Evolutionary conservation across 768 basidiomycete genomes (phyloP).

Genomic region (Russula emetica): DNA sequence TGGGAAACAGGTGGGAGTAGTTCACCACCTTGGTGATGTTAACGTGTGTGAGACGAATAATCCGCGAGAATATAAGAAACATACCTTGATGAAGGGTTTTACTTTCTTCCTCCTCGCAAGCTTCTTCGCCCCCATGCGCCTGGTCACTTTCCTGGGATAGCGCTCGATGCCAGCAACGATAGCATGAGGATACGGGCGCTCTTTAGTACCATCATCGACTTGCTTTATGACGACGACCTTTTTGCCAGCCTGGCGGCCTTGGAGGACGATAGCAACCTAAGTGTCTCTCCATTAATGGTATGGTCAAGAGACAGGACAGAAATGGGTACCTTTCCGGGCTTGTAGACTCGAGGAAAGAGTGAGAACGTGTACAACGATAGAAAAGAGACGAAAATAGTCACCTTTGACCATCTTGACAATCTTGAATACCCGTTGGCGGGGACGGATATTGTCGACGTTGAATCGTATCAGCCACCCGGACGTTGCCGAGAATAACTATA

Average conservation of each 20-base stretch:
- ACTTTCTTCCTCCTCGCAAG: constrained; percentile 89
- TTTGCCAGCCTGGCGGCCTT: constrained; percentile 98
- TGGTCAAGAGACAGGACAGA: neutral
- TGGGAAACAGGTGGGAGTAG: constrained; percentile 62
- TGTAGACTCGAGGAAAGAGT: constrained; percentile 61
- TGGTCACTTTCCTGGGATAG: constrained; percentile 96
- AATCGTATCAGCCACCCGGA: constrained; percentile 31
- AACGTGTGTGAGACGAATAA: neutral
- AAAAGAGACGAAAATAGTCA: constrained; percentile 9
- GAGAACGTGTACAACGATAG: neutral
- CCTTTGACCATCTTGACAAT: constrained; percentile 34
- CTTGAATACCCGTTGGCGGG: constrained; percentile 15
- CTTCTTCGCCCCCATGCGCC: constrained; percentile 96
- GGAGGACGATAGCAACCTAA: constrained; percentile 93
- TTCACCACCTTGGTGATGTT: constrained; percentile 67
- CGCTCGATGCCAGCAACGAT: constrained; percentile 98
- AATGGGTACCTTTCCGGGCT: constrained; percentile 78
- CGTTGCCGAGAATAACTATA: constrained; percentile 30
- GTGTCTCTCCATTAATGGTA: constrained; percentile 8
- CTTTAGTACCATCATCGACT: constrained; percentile 94
- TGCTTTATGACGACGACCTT: constrained; percentile 99
- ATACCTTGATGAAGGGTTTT: constrained; percentile 99
- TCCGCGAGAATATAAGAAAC: constrained; percentile 28
- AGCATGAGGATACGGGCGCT: constrained; percentile 94
- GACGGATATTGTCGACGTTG: neutral